Evolutionary conservation across 2,329 filamentous ascomycete species (phyloP).

Genomic region (Clonostachys byssicola): DNA sequence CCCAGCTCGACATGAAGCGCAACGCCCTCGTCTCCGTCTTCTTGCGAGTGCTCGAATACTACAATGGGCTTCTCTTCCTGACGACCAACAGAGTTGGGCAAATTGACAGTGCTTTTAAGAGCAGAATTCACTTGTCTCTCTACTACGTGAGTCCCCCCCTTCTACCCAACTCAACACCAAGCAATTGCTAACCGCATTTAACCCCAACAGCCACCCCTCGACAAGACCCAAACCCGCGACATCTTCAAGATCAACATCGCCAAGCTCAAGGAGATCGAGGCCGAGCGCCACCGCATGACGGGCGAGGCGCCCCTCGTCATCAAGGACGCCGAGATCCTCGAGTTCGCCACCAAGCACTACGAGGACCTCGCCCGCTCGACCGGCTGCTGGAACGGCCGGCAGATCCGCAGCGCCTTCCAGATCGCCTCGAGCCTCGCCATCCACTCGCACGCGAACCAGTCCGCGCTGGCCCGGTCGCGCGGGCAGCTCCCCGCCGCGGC

Average conservation of each 20-base stretch:
- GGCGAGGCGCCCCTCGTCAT: conserved; percentile 24
- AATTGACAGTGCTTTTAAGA: conserved; percentile 45
- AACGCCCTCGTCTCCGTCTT: conserved; percentile 37
- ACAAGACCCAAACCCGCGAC: conserved; percentile 28
- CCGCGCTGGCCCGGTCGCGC: conserved; percentile 17
- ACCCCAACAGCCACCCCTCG: conserved; percentile 21
- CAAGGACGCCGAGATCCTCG: conserved; percentile 16
- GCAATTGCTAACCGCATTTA: not conserved
- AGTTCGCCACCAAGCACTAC: conserved; percentile 26
- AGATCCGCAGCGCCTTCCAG: conserved; percentile 30
- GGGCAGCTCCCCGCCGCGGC: conserved; percentile 26
- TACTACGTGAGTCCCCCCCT: conserved; percentile 24
- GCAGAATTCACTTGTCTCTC: conserved; percentile 37
- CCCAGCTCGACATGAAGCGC: conserved; percentile 19
- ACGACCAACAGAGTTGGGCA: conserved; percentile 45
- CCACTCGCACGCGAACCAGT: conserved; percentile 22
- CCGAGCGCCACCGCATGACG: conserved; percentile 25
- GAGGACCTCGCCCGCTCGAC: conserved; percentile 17
- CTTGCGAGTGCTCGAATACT: conserved; percentile 40
- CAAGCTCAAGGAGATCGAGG: conserved; percentile 28
- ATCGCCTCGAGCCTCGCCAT: conserved; percentile 29
- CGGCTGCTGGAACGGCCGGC: conserved; percentile 28
- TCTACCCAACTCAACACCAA: not conserved
- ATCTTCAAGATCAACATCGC: conserved; percentile 34
- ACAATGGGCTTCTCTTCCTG: conserved; percentile 39